Base-by-base conservation (phyloP, 1,284 basidiomycete species). In the Trichosporon faecale region DNA sequence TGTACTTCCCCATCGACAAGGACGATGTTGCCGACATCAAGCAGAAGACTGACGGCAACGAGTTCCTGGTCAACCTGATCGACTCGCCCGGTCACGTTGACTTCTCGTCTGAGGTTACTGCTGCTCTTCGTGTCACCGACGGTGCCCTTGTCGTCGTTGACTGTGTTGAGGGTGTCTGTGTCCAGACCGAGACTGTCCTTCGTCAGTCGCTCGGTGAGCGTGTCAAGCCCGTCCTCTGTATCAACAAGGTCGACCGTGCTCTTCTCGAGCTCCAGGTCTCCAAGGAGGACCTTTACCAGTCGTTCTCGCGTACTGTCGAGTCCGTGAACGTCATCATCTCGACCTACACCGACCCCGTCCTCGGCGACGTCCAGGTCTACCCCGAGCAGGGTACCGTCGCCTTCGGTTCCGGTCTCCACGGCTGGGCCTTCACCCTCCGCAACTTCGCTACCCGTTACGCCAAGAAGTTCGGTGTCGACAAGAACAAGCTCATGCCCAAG, bases 181-280 rank as follows among this genome's bases (percentile, higher is more conserved):
- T 99, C 68, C 97, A 99, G 87, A 99, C 97, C 83, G 97, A 99
- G 88, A 99, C 97, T 63, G 97, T 99, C 75, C 89, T 99, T 72
- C 95, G 97, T 81, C 97, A 99, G 85, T 93, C 97, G 71, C 89
- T 99, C 68, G 90, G 90, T 72, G 97, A 99, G 88, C 95, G 97
- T 86, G 98, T 99, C 88, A 99, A 98, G 88, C 97, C 97, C 78
- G 96, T 99, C 81, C 91, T 98, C 81, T 91, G 98, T 87, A 95
- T 99, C 87, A 99, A 99, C 91, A 99, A 99, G 89, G 95, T 99
- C 82, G 97, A 99, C 87, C 96, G 97, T 85, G 97, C 97, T 72
- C 90, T 99, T 68, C 93, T 99, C 80, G 97, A 99, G 87, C 90
- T 99, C 72, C 97, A 99, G 86, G 93, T 98, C 76, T 87, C 89